Base-by-base conservation (phyloP, 352 stramenopile species). In the Phytophthora pinifolia region DNA sequence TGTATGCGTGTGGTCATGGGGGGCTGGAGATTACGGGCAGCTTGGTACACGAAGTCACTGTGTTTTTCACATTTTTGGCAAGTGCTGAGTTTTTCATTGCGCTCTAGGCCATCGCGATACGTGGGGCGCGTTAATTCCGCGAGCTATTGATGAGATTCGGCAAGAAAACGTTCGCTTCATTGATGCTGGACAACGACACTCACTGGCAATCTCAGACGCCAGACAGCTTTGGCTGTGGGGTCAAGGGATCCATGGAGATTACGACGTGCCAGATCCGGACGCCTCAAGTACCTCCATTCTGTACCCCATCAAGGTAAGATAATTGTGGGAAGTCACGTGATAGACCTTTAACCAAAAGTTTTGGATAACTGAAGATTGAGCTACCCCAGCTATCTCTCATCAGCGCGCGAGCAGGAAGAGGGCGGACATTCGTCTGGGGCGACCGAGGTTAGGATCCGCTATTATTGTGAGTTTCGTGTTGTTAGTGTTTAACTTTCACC, bases 1-100 rank as follows among this genome's bases (percentile, higher is more conserved):
- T 3, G 48, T 81, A 6, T 86, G 76, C 30, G 83, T 91, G 1
- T 90, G 77, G 75, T 87, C 81, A 9, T 93, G 83, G 83, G 83
- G 83, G 0, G 58, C 45, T 50, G 75, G 77, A 20, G 43, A 51
- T 5, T 89, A 89, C 20, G 83, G 83, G 0, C 81, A 93, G 30
- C 68, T 93, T 3, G 83, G 79, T 89, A 39, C 6, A 6, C 22
- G 22, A 27, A 27, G 22, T 27, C 22, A 27, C 4, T 27, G 22
- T 27, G 22, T 27, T 27, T 27, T 27, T 27, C 22, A 5, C 22
- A 5, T 27, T 27, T 5, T 27, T 27, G 4, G 22, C 22, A 27
- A 27, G 22, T 27, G 22, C 22, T 27, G 22, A 27, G 22, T 27
- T 27, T 27, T 27, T 27, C 22, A 27, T 6, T 27, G 22, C 22